These are phyloP conservation scores for Aspergillus leporis DNA, from an alignment of 495 filamentous ascomycete genomes.

Conservation along the genomic window DNA sequence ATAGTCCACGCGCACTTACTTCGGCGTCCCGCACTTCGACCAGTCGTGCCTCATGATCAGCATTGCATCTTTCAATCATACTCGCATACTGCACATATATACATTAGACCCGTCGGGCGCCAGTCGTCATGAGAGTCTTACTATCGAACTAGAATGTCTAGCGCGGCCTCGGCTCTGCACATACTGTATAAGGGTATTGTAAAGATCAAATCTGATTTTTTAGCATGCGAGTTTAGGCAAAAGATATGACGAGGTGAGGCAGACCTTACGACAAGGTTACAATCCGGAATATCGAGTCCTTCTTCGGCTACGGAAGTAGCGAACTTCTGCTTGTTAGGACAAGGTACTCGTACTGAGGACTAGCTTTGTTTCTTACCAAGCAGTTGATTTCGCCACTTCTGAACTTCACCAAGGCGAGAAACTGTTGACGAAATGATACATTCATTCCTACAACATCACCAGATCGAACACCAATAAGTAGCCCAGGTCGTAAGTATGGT, in stretches of 20 bases:
- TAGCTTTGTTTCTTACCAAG: conserved; percentile 42
- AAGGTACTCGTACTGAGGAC: not conserved
- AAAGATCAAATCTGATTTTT: conserved; percentile 75
- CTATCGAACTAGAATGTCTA: conserved; percentile 66
- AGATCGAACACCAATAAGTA: conserved; percentile 61
- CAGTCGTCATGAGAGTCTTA: conserved; percentile 14
- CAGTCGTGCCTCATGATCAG: conserved; percentile 54
- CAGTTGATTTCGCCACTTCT: conserved; percentile 82
- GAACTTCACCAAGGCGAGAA: conserved; percentile 75
- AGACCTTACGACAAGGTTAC: conserved; percentile 79
- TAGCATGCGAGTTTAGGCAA: not conserved
- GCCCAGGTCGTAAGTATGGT: conserved; percentile 61
- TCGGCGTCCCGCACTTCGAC: conserved; percentile 57
- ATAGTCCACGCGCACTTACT: conserved; percentile 26
- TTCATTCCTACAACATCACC: conserved; percentile 54
- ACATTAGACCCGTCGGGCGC: not conserved
- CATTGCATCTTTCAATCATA: conserved; percentile 74
- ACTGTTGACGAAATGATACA: conserved; percentile 71
- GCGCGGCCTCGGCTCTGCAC: conserved; percentile 94
- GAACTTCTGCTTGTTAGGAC: conserved; percentile 45
- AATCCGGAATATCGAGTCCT: conserved; percentile 93
- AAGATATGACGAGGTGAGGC: not conserved
- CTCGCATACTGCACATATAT: conserved; percentile 60
- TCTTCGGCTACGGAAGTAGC: conserved; percentile 93
- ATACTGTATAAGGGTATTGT: conserved; percentile 88